phyloP scores from a whole-genome alignment of 2,329 filamentous ascomycete genomes.

The Cadophora luteo-olivacea region DNA sequence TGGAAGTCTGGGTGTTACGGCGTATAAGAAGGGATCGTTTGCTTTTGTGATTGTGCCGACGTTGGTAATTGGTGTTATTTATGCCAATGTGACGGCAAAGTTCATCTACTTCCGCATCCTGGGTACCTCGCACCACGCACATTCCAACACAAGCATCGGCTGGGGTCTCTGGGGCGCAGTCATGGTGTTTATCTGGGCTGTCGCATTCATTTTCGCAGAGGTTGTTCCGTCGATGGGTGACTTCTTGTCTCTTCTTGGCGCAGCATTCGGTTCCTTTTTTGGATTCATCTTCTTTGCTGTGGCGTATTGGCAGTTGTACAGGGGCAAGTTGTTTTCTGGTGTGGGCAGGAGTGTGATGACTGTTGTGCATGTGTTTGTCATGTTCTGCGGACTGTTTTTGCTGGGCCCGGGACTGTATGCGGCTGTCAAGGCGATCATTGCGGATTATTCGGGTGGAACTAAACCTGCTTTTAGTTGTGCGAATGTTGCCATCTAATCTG shows the following conservation, averaged over 20 bases:
- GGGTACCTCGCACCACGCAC: slow-evolving; percentile 51
- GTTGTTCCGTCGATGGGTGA: slow-evolving; percentile 57
- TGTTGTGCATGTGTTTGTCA: slow-evolving; percentile 52
- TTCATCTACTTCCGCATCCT: slow-evolving; percentile 54
- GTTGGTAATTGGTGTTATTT: slow-evolving; percentile 56
- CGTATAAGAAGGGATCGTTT: slow-evolving; percentile 56
- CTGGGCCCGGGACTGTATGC: slow-evolving; percentile 59
- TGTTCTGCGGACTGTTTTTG: slow-evolving; percentile 55
- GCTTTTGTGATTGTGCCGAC: slow-evolving; percentile 58
- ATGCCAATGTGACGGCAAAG: slow-evolving; percentile 55
- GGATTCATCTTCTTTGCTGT: slow-evolving; percentile 59
- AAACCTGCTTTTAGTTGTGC: slow-evolving; percentile 57
- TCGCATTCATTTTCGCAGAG: slow-evolving; percentile 55
- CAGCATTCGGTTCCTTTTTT: slow-evolving; percentile 57
- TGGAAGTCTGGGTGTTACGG: slow-evolving; percentile 50
- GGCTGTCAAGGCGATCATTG: slow-evolving; percentile 58
- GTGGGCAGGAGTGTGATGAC: slow-evolving; percentile 49
- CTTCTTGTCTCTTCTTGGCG: slow-evolving; percentile 55
- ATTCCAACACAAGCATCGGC: slow-evolving; percentile 54
- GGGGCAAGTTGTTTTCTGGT: slow-evolving; percentile 48
- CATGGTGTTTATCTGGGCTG: slow-evolving; percentile 51
- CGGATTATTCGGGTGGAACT: slow-evolving; percentile 52
- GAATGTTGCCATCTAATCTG: slow-evolving; percentile 56
- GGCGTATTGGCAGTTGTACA: slow-evolving; percentile 55
- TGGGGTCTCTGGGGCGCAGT: slow-evolving; percentile 53